A percentile compares a stretch with the other conserved stretches of the same genome.
Conservation (phyloP, 2,329 filamentous ascomycete genomes). For the Alternaria dauci region DNA sequence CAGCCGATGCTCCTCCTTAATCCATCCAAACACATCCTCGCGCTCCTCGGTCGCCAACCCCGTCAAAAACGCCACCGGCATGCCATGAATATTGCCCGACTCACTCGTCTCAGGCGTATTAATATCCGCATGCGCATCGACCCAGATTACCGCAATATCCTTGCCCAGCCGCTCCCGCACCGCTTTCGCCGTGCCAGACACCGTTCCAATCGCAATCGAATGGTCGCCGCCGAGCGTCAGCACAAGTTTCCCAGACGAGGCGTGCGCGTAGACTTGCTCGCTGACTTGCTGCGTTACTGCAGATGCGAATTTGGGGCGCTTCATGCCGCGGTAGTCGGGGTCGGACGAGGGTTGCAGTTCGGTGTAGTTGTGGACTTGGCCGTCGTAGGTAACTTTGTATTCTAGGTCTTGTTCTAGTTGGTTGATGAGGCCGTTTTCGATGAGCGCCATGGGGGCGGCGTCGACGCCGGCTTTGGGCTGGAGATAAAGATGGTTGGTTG, state of each 20-base stretch:
- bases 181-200: slow-evolving; percentile 86
- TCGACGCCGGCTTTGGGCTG: slow-evolving; percentile 93
- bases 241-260: slow-evolving; percentile 82
- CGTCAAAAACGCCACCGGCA: slow-evolving; percentile 93
- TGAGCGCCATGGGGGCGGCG: slow-evolving; percentile 85
- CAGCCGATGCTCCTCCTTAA: slow-evolving; percentile 74
- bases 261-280: slow-evolving; percentile 87
- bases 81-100: slow-evolving; percentile 95
- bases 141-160: slow-evolving; percentile 97
- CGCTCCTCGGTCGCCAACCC: slow-evolving; percentile 80
- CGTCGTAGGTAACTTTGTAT: slow-evolving; percentile 87
- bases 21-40: slow-evolving; percentile 88
- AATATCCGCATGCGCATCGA: slow-evolving; percentile 97
- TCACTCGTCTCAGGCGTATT: slow-evolving; percentile 91
- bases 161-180: slow-evolving; percentile 80
- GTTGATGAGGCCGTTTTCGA: slow-evolving; percentile 83
- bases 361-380: slow-evolving; percentile 80
- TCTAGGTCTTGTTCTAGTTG: slow-evolving; percentile 86
- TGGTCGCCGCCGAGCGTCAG: slow-evolving; percentile 96
- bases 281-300: slow-evolving; percentile 83
- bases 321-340: slow-evolving; percentile 89
- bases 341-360: slow-evolving; percentile 76
- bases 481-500: slow-evolving; percentile 2
- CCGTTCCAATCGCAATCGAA: slow-evolving; percentile 92
- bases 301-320: slow-evolving; percentile 86